These are phyloP conservation scores for Melanogaster broomeanus DNA, from an alignment of 768 basidiomycete genomes.

Conservation along the genomic window DNA sequence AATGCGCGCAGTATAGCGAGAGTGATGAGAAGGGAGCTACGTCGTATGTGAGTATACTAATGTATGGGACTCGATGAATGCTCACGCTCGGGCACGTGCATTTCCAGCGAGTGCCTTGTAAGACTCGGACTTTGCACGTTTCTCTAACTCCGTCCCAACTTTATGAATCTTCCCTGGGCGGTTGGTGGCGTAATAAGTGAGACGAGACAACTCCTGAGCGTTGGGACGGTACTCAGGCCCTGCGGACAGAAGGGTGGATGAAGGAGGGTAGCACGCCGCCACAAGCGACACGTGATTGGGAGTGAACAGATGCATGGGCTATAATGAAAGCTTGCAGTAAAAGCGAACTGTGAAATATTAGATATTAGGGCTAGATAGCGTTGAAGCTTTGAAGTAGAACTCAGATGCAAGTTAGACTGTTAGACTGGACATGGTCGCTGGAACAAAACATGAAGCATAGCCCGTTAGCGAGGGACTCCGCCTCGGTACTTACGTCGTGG, in stretches of 20 bases:
- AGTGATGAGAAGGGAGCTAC: slow-evolving; percentile 77
- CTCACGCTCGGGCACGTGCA: slow-evolving; percentile 77
- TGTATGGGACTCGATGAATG: slow-evolving; percentile 12
- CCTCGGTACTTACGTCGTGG: not conserved
- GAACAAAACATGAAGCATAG: no score
- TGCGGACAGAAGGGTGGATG: slow-evolving; percentile 69
- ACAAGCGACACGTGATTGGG: slow-evolving; percentile 84
- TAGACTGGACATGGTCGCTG: not conserved
- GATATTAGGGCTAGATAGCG: not conserved
- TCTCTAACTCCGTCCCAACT: slow-evolving; percentile 75
- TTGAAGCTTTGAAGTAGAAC: not conserved
- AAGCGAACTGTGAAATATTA: not conserved
- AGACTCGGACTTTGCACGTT: slow-evolving; percentile 63
- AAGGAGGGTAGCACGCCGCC: slow-evolving; percentile 83
- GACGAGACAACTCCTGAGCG: slow-evolving; percentile 79
- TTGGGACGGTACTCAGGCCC: slow-evolving; percentile 81
- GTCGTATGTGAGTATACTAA: not conserved
- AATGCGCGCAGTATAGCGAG: slow-evolving; percentile 80
- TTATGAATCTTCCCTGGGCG: slow-evolving; percentile 80
- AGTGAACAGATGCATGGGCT: slow-evolving; percentile 71
- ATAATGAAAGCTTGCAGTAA: not conserved
- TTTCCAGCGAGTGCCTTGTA: slow-evolving; percentile 71
- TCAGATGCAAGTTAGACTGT: not conserved
- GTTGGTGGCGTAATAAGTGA: slow-evolving; percentile 88
- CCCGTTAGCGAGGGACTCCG: no score